Percentiles rank a stretch among this genome's conserved stretches.
These are phyloP conservation scores for Hydnomerulius pinastri DNA, from an alignment of 768 basidiomycete species.

Conservation along the genomic window DNA sequence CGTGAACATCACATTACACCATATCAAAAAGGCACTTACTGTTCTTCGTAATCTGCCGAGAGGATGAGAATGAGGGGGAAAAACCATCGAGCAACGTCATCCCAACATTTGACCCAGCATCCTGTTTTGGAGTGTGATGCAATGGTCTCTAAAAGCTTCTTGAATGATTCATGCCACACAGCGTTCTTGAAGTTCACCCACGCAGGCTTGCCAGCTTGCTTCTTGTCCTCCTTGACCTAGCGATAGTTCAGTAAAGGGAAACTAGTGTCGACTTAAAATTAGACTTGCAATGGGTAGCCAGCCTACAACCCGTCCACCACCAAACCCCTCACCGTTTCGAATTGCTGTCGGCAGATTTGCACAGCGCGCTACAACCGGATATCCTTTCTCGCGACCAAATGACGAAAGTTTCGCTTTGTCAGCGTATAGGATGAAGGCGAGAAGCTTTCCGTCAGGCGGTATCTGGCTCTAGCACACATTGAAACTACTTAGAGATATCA, in stretches of 20 bases:
- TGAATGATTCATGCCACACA: conserved; percentile 12
- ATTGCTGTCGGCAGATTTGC: conserved; percentile 34
- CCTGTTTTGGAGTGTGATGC: conserved; percentile 2
- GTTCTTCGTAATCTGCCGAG: conserved; percentile 47
- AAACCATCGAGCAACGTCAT: conserved; percentile 26
- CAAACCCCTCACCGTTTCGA: conserved; percentile 35
- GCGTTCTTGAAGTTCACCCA: conserved; percentile 12
- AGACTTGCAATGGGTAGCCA: conserved; percentile 41
- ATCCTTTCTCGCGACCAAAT: conserved; percentile 40
- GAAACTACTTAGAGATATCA: neutral
- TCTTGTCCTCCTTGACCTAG: conserved; percentile 7
- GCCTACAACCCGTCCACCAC: conserved; percentile 38
- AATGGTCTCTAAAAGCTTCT: conserved; percentile 4
- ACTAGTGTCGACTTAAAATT: no score
- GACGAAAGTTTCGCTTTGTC: conserved; percentile 42
- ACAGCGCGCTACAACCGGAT: conserved; percentile 36
- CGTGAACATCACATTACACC: neutral
- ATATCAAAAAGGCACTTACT: conserved; percentile 30
- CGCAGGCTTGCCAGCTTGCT: neutral
- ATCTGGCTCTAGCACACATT: neutral
- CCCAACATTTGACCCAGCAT: conserved; percentile 28
- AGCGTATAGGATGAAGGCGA: conserved; percentile 39
- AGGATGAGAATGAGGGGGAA: conserved; percentile 35
- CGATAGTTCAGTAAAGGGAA: neutral
- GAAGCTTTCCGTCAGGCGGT: conserved; percentile 20